A percentile compares a stretch with the other conserved stretches of the same genome.
These are phyloP conservation scores for Phanerodontia chrysosporium DNA, from an alignment of 768 basidiomycete species.

Conservation along the genomic window DNA sequence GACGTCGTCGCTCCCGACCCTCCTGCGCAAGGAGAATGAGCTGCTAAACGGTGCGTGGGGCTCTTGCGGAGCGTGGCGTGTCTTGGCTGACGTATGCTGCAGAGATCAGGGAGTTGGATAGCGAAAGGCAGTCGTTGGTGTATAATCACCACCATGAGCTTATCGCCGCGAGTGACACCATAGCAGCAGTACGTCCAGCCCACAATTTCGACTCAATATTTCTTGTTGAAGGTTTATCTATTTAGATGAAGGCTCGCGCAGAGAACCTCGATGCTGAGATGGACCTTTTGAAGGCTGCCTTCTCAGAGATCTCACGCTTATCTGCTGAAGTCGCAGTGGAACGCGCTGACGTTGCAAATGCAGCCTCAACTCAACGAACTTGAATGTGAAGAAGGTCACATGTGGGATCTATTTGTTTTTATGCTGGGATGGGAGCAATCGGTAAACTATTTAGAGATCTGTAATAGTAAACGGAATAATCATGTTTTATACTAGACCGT, in stretches of 20 bases:
- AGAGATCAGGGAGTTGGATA: conserved; percentile 88
- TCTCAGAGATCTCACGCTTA: conserved; percentile 82
- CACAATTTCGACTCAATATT: neutral
- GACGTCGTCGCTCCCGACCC: conserved; percentile 64
- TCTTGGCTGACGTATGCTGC: neutral
- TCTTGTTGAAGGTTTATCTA: neutral
- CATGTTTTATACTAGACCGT: too few species aligned
- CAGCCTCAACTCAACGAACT: neutral
- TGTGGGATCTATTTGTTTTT: too few species aligned
- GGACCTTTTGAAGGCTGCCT: conserved; percentile 73
- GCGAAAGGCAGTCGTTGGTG: conserved; percentile 85
- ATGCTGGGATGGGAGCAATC: too few species aligned
- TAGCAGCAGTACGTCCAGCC: conserved; percentile 59
- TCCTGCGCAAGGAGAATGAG: conserved; percentile 82
- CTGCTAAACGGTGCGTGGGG: conserved; percentile 55
- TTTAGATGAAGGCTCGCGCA: conserved; percentile 82
- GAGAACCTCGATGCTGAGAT: conserved; percentile 83
- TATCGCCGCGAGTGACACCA: conserved; percentile 90
- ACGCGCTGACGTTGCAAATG: neutral
- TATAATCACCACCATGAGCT: conserved; percentile 96
- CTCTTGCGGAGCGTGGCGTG: neutral
- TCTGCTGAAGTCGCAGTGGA: conserved; percentile 54
- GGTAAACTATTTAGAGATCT: too few species aligned
- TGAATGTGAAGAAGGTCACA: too few species aligned
- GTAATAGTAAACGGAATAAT: too few species aligned